Evolutionary conservation across 2,329 filamentous ascomycete species (phyloP).

Genomic region (Colletotrichum chlorophyti): DNA sequence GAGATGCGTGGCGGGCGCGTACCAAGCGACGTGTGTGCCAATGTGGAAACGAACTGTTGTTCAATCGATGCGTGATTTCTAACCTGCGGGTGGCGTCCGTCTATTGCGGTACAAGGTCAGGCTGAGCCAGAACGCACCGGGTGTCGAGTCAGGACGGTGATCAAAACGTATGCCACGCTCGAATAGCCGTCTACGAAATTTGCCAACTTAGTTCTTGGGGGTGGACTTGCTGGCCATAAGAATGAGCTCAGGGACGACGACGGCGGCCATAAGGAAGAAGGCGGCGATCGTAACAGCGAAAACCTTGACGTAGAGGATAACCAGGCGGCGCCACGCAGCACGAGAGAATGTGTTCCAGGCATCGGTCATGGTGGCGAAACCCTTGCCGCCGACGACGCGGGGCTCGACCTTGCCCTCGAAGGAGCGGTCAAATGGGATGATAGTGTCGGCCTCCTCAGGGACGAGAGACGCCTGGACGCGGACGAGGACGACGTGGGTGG

Average conservation of each 20-base stretch:
- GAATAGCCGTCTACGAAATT: no score
- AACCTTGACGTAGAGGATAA: slow-evolving; percentile 79
- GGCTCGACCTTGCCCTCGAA: slow-evolving; percentile 80
- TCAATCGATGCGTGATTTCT: no score
- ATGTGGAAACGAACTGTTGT: no score
- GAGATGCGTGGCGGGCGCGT: no score
- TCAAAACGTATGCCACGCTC: background rate
- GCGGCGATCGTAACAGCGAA: slow-evolving; percentile 60
- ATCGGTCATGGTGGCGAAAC: slow-evolving; percentile 74
- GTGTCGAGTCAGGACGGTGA: background rate
- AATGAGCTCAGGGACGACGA: slow-evolving; percentile 60
- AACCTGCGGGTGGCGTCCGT: no score
- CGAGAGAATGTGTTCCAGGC: slow-evolving; percentile 82
- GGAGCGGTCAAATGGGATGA: slow-evolving; percentile 89
- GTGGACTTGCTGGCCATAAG: slow-evolving; percentile 43
- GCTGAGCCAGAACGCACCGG: no score
- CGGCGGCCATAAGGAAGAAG: slow-evolving; percentile 51
- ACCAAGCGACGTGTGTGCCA: no score
- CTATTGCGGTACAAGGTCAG: no score
- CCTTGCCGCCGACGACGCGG: slow-evolving; percentile 75
- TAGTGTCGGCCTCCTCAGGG: slow-evolving; percentile 79
- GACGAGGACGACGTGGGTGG: slow-evolving; percentile 76
- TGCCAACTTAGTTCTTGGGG: slow-evolving; percentile 14
- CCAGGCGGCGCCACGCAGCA: slow-evolving; percentile 73
- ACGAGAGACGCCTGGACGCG: slow-evolving; percentile 90